A percentile compares a stretch with the other conserved stretches of the same genome.
These are phyloP conservation scores for Colletotrichum ledebouriae DNA, from an alignment of 2,329 filamentous ascomycete genomes.

Conservation along the genomic window DNA sequence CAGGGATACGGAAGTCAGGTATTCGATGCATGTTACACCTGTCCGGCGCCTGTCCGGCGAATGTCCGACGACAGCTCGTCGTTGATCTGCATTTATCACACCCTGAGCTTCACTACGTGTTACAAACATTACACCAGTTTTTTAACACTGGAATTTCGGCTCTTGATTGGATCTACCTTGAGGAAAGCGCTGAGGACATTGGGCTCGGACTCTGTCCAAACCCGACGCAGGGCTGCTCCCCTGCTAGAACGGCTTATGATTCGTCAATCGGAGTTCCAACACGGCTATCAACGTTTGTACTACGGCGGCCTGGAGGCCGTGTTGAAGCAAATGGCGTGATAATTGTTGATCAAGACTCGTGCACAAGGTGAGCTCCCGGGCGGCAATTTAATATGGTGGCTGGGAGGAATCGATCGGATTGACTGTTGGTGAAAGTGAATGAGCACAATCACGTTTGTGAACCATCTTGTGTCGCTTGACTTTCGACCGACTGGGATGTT, in stretches of 20 bases:
- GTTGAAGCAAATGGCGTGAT: constrained; percentile 5
- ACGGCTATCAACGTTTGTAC: neutral
- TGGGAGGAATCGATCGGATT: neutral
- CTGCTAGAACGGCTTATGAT: neutral
- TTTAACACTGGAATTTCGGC: neutral
- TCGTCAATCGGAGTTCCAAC: neutral
- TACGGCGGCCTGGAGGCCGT: constrained; percentile 4
- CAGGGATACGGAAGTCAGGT: neutral
- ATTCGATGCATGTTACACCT: neutral
- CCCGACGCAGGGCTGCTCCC: neutral
- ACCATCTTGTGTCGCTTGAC: neutral
- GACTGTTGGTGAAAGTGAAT: neutral
- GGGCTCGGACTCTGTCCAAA: neutral
- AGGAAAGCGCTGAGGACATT: neutral
- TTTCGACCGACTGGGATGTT: neutral
- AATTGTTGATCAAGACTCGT: neutral
- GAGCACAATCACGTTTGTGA: neutral
- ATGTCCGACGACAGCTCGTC: neutral
- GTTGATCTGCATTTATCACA: constrained; percentile 1
- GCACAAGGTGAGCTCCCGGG: constrained; percentile 1
- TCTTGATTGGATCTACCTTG: neutral
- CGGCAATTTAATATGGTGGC: neutral
- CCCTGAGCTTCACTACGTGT: neutral
- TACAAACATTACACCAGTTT: neutral
- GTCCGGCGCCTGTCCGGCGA: neutral